These are phyloP conservation scores for Hypoxylon lenormandii DNA, from an alignment of 495 filamentous ascomycete species.

Conservation along the genomic window DNA sequence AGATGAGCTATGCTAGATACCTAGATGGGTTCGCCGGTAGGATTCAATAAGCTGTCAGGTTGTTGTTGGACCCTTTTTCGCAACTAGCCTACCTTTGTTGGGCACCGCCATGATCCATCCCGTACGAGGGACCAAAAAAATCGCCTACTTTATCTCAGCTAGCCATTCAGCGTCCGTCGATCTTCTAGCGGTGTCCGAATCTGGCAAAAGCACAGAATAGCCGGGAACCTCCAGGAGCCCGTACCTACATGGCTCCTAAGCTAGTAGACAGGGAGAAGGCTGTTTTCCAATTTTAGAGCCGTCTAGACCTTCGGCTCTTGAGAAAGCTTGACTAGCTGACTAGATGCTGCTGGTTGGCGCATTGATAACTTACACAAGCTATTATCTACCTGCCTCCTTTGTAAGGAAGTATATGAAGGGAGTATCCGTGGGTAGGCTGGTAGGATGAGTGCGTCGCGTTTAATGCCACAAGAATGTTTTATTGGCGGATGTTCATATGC, in stretches of 20 bases:
- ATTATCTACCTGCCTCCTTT: conserved; percentile 2
- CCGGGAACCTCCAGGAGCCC: neutral
- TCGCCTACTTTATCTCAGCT: conserved; percentile 4
- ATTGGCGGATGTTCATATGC: neutral
- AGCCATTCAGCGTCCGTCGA: conserved; percentile 20
- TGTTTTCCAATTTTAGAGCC: conserved; percentile 26
- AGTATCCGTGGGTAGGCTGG: neutral
- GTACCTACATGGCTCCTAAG: neutral
- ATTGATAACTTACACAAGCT: neutral
- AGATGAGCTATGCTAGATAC: conserved; percentile 4
- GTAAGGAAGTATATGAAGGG: neutral
- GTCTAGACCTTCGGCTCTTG: conserved; percentile 27
- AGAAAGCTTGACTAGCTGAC: neutral
- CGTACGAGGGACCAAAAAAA: conserved; percentile 15
- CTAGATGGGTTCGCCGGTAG: neutral
- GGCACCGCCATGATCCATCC: neutral
- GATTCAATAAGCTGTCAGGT: neutral
- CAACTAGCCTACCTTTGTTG: neutral
- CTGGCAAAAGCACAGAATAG: conserved; percentile 11
- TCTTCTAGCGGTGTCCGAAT: conserved; percentile 30
- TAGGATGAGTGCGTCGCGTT: neutral
- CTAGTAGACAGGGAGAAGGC: neutral
- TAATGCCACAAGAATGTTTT: neutral
- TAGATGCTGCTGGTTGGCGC: neutral
- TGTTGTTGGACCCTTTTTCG: neutral